These are phyloP conservation scores for Pseudogymnoascus sp. DNA, from an alignment of 2,329 filamentous ascomycete species.

Conservation along the genomic window DNA sequence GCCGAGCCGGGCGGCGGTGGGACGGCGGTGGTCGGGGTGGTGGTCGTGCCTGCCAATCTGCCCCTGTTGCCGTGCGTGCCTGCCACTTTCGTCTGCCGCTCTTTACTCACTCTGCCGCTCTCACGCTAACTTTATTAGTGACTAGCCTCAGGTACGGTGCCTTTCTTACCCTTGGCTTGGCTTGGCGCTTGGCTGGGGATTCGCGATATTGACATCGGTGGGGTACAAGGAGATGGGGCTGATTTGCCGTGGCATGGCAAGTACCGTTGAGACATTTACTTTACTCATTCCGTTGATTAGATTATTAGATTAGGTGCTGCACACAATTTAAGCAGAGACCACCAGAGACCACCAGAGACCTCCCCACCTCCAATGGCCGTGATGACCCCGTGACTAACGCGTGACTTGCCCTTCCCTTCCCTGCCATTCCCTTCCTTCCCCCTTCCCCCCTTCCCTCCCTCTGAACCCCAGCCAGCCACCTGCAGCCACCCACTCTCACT, in stretches of 20 bases:
- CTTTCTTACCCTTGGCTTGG: neutral
- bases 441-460: neutral
- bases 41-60: too few relatives aligned
- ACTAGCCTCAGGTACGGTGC: too few relatives aligned
- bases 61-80: neutral
- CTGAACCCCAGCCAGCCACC: neutral
- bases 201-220: neutral
- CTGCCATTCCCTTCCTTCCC: too few relatives aligned
- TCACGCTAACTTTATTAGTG: too few relatives aligned
- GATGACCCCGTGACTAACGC: neutral
- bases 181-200: neutral
- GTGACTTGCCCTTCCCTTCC: neutral
- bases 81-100: neutral
- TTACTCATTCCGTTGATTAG: neutral
- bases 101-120: neutral
- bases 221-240: neutral
- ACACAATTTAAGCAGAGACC: too few relatives aligned
- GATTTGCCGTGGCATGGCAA: neutral
- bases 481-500: too few relatives aligned
- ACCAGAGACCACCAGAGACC: too few relatives aligned
- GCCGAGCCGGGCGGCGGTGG: neutral
- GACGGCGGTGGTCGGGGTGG: too few relatives aligned
- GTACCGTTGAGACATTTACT: neutral
- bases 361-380: too few relatives aligned
- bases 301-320: too few relatives aligned